phyloP scores from a whole-genome alignment of 306 rosid genomes.

The Vicia villosa region DNA sequence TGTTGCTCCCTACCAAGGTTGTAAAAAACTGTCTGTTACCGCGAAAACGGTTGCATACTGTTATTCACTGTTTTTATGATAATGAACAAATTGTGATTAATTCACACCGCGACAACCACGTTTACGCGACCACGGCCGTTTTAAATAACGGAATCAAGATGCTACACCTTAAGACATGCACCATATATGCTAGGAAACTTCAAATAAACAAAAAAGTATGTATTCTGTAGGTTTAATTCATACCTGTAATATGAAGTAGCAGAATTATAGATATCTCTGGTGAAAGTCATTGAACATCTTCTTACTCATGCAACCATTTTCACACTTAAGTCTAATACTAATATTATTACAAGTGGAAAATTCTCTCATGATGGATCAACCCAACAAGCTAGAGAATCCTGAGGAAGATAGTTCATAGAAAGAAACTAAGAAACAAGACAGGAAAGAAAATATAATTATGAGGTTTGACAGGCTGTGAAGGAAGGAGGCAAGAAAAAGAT shows the following conservation, averaged over 20 bases:
- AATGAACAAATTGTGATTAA: too few relatives aligned
- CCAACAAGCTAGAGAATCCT: conserved; percentile 24
- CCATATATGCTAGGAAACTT: background rate
- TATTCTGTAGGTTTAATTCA: background rate
- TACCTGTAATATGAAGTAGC: conserved; percentile 62
- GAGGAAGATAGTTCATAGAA: too few relatives aligned
- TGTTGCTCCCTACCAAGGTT: conserved; percentile 54
- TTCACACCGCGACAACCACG: too few relatives aligned
- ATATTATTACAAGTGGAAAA: conserved; percentile 11
- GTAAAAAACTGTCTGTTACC: too few relatives aligned
- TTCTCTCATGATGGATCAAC: conserved; percentile 43
- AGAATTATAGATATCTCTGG: conserved; percentile 47
- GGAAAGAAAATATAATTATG: too few relatives aligned
- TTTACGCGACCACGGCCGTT: too few relatives aligned
- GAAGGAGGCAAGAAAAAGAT: conserved; percentile 53
- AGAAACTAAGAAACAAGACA: too few relatives aligned
- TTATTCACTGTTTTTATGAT: too few relatives aligned
- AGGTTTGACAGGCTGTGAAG: conserved; percentile 82
- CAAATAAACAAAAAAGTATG: background rate
- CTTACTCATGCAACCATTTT: conserved; percentile 56
- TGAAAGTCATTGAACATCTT: conserved; percentile 60
- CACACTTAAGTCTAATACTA: conserved; percentile 23
- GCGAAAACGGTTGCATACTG: too few relatives aligned
- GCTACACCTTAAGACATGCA: conserved; percentile 17
- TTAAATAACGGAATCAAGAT: too few relatives aligned